Base-by-base conservation (phyloP, 1,139 yeast species). In the Taphrina confusa region DNA sequence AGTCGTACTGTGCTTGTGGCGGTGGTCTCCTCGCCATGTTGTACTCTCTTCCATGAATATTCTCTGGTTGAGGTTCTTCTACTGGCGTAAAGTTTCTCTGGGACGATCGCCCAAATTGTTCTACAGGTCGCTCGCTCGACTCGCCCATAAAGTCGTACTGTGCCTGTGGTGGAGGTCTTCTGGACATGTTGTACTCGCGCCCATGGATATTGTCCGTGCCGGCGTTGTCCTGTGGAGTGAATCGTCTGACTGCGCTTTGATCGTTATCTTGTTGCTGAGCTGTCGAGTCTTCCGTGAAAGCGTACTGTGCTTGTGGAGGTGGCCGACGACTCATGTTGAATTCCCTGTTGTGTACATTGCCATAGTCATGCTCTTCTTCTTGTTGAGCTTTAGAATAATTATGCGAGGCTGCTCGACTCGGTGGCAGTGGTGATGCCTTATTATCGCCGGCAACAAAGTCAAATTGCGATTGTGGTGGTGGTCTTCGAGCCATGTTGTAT, bases 1-100 rank as follows among this genome's bases (percentile, higher is more conserved):
- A 54, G 27, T 54, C 44, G 12, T 54, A 54, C 51, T 54, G 58
- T 22, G 58, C 58, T n/a, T 54, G 58, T 14, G 58, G 58, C 14
- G 58, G 58, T 11, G 52, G 40, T 14, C 52, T 31, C 6, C 52
- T 18, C 11, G 52, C 31, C 52, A 47, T 47, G 42, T 47, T 47
- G 42, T 33, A 47, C n/a, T 47, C 52, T 33, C 52, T 9, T 5
- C 52, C 52, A 33, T 47, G 52, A 31, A 47, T 14, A 22, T 47
- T 47, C 11, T 47, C 52, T 18, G 39, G 14, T 30, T 47, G 22
- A 4, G 47, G 30, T 14, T 23, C 47, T 23, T 23, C 47, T 9
- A 27, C 47, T 4, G 52, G 52, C 4, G 52, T 34, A 14, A 31
- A 33, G 42, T 31, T 47, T 16, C 42, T 14, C 42, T 33, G 52